phyloP scores from a whole-genome alignment of 2,329 filamentous ascomycete genomes.

The Neonectria faginata region DNA sequence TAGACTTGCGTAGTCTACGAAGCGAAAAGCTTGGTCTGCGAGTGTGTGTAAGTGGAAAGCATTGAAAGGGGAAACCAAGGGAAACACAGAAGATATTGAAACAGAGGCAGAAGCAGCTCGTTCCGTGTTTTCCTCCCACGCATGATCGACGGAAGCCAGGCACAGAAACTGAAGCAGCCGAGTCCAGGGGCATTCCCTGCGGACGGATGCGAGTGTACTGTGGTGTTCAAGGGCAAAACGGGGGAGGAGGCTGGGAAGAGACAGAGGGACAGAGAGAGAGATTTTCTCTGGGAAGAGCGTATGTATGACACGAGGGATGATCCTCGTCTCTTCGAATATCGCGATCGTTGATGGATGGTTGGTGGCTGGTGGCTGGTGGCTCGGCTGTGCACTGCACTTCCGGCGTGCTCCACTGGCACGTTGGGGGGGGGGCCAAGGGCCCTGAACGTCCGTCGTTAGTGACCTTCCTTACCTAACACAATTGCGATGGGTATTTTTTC shows the following conservation, averaged over 20 bases:
- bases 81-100: constrained; percentile 10
- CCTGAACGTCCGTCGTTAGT: not conserved
- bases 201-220: not conserved
- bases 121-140: constrained; percentile 12
- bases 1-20: constrained; percentile 3
- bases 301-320: not conserved
- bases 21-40: no score
- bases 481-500: constrained; percentile 20
- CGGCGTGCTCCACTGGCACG: constrained; percentile 15
- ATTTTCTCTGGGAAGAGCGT: not conserved
- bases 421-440: constrained; percentile 10
- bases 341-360: not conserved
- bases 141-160: constrained; percentile 25
- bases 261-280: no score
- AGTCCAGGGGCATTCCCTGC: constrained; percentile 19
- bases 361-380: constrained; percentile 21
- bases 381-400: constrained; percentile 19
- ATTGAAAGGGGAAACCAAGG: no score
- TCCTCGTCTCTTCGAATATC: not conserved
- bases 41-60: not conserved
- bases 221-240: no score
- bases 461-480: constrained; percentile 18
- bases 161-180: constrained; percentile 23
- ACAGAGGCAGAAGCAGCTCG: constrained; percentile 10
- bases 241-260: constrained; percentile 11